Conservation (phyloP, 495 filamentous ascomycete species). For the Penicillium tannophilum region DNA sequence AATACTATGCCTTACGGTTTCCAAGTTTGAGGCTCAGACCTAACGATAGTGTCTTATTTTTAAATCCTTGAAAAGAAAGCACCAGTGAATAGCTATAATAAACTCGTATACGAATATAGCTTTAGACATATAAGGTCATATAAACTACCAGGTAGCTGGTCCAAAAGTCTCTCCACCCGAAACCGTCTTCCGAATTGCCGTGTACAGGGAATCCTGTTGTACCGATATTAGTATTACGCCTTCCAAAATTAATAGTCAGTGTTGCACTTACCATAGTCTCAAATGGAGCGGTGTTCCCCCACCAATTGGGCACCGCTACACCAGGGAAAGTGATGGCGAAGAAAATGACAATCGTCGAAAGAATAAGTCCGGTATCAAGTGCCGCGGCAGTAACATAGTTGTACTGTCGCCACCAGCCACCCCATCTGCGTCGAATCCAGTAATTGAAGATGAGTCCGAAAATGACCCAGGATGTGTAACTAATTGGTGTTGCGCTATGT, state of each 20-base stretch:
- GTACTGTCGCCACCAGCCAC: slow-evolving; percentile 59
- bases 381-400: slow-evolving; percentile 59
- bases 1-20: too few species aligned
- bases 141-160: slow-evolving; percentile 39
- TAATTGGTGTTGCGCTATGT: slow-evolving; percentile 53
- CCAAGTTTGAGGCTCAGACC: too few species aligned
- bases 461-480: slow-evolving; percentile 60
- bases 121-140: not conserved
- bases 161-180: slow-evolving; percentile 54
- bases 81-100: too few species aligned
- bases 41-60: too few species aligned
- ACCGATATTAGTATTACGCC: not conserved
- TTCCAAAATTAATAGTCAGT: not conserved
- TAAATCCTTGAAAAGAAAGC: too few species aligned
- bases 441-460: slow-evolving; percentile 63
- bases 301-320: slow-evolving; percentile 54
- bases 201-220: slow-evolving; percentile 47
- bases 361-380: slow-evolving; percentile 56
- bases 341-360: slow-evolving; percentile 59
- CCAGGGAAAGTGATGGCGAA: slow-evolving; percentile 54
- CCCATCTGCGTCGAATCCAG: slow-evolving; percentile 51
- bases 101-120: too few species aligned
- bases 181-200: slow-evolving; percentile 52
- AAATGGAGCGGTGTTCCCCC: slow-evolving; percentile 53
- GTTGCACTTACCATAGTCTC: slow-evolving; percentile 23